A percentile compares a stretch with the other conserved stretches of the same genome.
phyloP scores from a whole-genome alignment of 1,139 yeast genomes.

The Candida albicans region DNA sequence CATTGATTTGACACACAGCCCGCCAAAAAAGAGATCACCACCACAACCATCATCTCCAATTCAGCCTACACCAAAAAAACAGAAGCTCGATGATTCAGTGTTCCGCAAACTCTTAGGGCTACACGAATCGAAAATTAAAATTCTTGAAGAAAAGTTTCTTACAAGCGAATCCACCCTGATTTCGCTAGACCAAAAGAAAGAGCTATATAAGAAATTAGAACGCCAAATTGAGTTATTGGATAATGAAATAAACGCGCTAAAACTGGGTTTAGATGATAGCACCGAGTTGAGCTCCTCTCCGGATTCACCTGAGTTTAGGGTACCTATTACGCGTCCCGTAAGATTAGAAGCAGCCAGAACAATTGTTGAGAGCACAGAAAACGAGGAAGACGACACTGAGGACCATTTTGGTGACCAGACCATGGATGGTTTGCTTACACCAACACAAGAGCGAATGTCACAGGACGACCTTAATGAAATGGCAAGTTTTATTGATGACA shows the following conservation, averaged over 20 bases:
- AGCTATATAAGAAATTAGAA: conserved; percentile 23
- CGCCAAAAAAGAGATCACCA: neutral
- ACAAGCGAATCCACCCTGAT: conserved; percentile 38
- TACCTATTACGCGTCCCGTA: conserved; percentile 6
- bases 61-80: neutral
- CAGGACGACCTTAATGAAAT: conserved; percentile 28
- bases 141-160: conserved; percentile 28
- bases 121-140: conserved; percentile 26
- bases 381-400: conserved; percentile 24
- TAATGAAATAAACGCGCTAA: conserved; percentile 1
- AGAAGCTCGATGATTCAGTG: neutral
- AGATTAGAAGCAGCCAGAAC: conserved; percentile 11
- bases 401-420: conserved; percentile 43
- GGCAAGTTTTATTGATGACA: conserved; percentile 35
- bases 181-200: conserved; percentile 33
- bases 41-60: conserved; percentile 4
- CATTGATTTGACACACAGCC: conserved; percentile 4
- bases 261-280: neutral
- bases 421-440: conserved; percentile 42
- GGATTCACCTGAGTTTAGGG: conserved; percentile 6
- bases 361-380: conserved; percentile 14
- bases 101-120: conserved; percentile 12
- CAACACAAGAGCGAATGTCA: conserved; percentile 33
- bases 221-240: conserved; percentile 21
- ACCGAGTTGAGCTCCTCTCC: conserved; percentile 1